Evolutionary conservation across 2,329 filamentous ascomycete genomes (phyloP), one percentile per base, ranked within the genome.

Genomic region (Trichoderma sp.): DNA sequence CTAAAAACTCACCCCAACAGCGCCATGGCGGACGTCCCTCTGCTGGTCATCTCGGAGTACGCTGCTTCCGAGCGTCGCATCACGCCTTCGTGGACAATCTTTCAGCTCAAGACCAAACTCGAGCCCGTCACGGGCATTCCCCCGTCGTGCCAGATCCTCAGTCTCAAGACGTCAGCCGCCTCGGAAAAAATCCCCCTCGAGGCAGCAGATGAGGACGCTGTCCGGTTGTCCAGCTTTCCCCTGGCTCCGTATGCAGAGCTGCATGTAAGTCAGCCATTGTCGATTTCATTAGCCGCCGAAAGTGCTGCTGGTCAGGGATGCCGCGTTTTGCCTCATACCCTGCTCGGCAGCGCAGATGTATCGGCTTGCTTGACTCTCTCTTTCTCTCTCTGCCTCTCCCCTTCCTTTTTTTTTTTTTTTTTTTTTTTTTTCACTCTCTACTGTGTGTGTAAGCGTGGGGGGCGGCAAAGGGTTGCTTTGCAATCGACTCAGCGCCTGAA

Each of bases 51-150:
- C 70, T 94, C 92, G 61, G 89, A 92, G 69, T 92, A 90, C 79
- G 85, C 91, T 57, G 87, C 90, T 58, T 94, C 93, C 61, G 95
- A 99, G 81, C 91, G 94, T 70, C 92, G 95, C 72, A 89, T 98
- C 78, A 94, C 92, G 29, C 94, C 94, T 15, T 90, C 94, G 72
- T 99, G 95, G 95, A 90, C 90, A 70, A 90, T 99, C 76, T 84
- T 86, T 66, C 89, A 92, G 74, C 86, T 98, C 74, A 97, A 94
- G 82, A 81, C 85, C 64, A 96, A 95, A 79, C 89, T 99, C 61
- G 94, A 98, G 80, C 91, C 93, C 70, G 90, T 98, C 80, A 98
- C 94, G 2, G 95, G 95, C 70, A 89, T 98, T 42, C 94, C 95
- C 17, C 92, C 94, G 12, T 86, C 86, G 34, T 89, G 86, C 69